Evolutionary conservation across 805 yeast species (phyloP).

Genomic region (Lipomyces orientalis): DNA sequence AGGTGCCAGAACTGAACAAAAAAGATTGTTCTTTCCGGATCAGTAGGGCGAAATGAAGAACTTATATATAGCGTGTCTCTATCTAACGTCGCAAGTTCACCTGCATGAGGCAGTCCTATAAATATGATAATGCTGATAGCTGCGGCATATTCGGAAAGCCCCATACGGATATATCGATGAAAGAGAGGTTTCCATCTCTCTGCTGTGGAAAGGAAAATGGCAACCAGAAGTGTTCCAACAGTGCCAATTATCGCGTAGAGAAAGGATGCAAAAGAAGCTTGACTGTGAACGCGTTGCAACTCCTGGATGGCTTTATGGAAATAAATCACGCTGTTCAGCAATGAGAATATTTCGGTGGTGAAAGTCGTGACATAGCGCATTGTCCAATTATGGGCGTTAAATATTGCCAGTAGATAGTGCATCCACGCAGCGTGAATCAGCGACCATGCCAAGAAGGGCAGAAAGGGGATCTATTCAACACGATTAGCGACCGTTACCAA

Average conservation of each 20-base stretch:
- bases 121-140: conserved; percentile 1
- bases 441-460: not conserved
- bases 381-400: conserved; percentile 5
- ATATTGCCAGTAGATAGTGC: not conserved
- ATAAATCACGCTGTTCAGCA: conserved; percentile 5
- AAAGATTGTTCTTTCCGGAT: not conserved
- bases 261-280: not conserved
- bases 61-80: not conserved
- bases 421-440: conserved; percentile 7
- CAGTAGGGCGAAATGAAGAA: not conserved
- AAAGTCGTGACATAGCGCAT: not conserved
- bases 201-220: conserved; percentile 4
- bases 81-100: not conserved
- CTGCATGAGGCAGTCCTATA: not conserved
- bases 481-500: not conserved
- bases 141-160: not conserved
- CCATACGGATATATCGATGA: conserved; percentile 3
- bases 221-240: conserved; percentile 1
- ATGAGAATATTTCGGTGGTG: conserved; percentile 1
- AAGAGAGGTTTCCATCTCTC: not conserved
- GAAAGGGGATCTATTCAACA: not conserved
- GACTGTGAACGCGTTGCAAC: not conserved
- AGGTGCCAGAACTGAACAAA: conserved; percentile 4
- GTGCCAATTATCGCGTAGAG: conserved; percentile 3
- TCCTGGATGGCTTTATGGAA: conserved; percentile 5